Conservation (phyloP, 1,284 basidiomycete genomes). For the Mycena citricolor region DNA sequence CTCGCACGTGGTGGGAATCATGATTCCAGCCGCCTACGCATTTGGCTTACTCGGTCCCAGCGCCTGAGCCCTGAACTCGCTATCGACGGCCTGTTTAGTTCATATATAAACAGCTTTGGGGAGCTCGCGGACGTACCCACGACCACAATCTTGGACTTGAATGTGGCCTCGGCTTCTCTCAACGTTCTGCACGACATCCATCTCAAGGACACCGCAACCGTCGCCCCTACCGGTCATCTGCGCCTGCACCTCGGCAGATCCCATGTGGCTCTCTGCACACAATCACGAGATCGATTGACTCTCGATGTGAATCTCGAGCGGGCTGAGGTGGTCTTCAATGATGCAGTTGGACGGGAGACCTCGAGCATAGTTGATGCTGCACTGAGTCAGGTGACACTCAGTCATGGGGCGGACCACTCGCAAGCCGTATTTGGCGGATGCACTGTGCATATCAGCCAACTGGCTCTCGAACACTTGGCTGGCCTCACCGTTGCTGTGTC, state of each 20-base stretch:
- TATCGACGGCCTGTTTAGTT: constrained; percentile 46
- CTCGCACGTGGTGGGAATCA: constrained; percentile 38
- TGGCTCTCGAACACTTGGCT: constrained; percentile 45
- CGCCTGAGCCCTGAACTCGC: constrained; percentile 42
- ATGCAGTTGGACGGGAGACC: no score
- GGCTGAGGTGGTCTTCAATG: no score
- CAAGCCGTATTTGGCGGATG: constrained; percentile 31
- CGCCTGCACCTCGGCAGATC: no score
- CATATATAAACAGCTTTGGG: constrained; percentile 36
- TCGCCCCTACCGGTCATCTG: no score
- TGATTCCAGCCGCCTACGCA: constrained; percentile 1
- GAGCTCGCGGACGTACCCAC: constrained; percentile 16
- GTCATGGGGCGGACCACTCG: no score
- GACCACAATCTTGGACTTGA: constrained; percentile 35
- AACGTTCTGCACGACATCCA: constrained; percentile 34
- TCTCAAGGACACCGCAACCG: no score
- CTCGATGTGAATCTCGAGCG: no score
- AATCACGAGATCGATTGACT: no score
- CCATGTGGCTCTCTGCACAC: no score
- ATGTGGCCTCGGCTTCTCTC: constrained; percentile 33
- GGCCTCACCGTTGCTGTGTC: constrained; percentile 36
- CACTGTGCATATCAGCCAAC: constrained; percentile 39
- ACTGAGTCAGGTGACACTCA: no score
- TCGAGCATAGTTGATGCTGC: no score
- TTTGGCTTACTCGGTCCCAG: constrained; percentile 28